These are phyloP conservation scores for Funneliformis caledonium DNA, from an alignment of 371 early-diverging fungal species.

Conservation along the genomic window DNA sequence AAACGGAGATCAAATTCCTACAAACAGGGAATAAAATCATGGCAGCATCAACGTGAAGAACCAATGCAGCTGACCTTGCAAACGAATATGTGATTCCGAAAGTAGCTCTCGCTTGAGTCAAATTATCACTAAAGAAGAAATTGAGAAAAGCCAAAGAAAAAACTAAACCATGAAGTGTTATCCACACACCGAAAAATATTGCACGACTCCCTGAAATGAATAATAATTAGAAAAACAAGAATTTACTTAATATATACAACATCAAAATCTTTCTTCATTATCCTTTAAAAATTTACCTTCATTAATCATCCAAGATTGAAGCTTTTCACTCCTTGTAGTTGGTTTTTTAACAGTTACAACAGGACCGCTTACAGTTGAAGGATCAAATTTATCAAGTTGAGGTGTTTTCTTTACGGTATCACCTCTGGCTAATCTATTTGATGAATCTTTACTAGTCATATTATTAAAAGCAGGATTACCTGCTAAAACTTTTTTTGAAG, in stretches of 20 bases:
- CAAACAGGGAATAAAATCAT: constrained; percentile 83
- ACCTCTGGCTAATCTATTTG: constrained; percentile 23
- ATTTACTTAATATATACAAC: not conserved
- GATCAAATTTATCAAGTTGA: constrained; percentile 29
- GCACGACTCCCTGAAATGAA: constrained; percentile 43
- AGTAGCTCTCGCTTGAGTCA: constrained; percentile 47
- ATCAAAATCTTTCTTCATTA: not conserved
- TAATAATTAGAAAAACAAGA: not conserved
- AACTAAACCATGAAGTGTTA: constrained; percentile 55
- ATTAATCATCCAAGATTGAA: constrained; percentile 49
- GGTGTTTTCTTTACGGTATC: constrained; percentile 7
- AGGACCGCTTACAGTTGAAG: not conserved
- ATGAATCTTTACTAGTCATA: not conserved
- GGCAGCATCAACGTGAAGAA: constrained; percentile 72
- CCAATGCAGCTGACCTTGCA: constrained; percentile 69
- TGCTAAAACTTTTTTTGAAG: not conserved
- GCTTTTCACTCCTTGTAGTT: constrained; percentile 27
- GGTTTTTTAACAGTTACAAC: constrained; percentile 32
- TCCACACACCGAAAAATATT: constrained; percentile 61
- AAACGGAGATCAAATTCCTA: constrained; percentile 73
- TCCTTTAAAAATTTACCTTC: constrained; percentile 43
- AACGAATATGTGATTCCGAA: constrained; percentile 57
- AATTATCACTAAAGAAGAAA: constrained; percentile 57
- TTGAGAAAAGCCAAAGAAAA: constrained; percentile 59
- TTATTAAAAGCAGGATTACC: not conserved